These are phyloP conservation scores for Adansonia madagascariensis DNA, from an alignment of 441 rosid genomes.

Conservation along the genomic window DNA sequence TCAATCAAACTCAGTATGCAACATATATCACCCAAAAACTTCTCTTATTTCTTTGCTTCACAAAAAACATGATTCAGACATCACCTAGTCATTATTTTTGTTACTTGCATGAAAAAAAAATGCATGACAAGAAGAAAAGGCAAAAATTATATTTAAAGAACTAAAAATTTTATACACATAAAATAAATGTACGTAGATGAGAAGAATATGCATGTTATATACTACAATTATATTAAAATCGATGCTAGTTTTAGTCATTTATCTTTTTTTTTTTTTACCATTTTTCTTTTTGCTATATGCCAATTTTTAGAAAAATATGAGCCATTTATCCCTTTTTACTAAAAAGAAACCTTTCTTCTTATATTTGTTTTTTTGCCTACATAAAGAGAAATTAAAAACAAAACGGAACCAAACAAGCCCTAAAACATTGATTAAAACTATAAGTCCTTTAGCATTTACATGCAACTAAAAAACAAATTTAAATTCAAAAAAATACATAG, in stretches of 20 bases:
- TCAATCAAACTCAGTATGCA: conserved; percentile 33
- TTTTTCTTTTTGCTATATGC: background rate
- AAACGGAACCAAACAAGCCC: background rate
- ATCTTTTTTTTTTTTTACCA: background rate
- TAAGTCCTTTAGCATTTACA: conserved; percentile 9
- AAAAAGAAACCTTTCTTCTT: background rate
- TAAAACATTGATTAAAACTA: background rate
- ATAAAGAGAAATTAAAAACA: conserved; percentile 11
- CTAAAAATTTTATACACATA: background rate
- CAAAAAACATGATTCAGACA: background rate
- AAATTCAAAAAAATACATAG: conserved; percentile 3
- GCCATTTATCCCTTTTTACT: background rate
- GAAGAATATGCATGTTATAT: conserved; percentile 20
- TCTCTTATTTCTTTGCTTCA: background rate
- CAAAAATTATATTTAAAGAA: background rate
- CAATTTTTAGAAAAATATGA: background rate
- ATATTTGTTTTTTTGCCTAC: background rate
- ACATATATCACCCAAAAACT: background rate
- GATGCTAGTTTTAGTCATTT: background rate
- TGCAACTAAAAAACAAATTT: background rate
- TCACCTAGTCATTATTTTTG: background rate
- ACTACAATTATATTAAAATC: background rate
- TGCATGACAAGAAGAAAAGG: background rate
- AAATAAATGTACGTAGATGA: background rate
- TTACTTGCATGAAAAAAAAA: background rate